These are phyloP conservation scores for Saccharomycopsis sp. DNA, from an alignment of 805 yeast species.

Conservation along the genomic window DNA sequence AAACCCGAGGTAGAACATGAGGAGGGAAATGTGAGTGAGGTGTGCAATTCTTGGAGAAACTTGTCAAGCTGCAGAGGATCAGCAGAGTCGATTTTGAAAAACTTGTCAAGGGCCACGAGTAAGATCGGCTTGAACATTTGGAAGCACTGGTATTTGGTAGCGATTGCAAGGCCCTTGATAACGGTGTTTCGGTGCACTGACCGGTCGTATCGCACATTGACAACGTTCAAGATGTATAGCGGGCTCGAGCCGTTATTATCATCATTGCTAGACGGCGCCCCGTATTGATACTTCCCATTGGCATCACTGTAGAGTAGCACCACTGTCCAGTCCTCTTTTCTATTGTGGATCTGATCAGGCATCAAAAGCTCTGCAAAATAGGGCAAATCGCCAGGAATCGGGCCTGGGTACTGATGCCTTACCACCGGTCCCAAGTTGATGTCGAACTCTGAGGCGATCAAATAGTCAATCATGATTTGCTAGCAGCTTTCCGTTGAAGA, in stretches of 20 bases:
- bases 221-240: conserved; percentile 42
- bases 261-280: background rate
- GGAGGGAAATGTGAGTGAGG: conserved; percentile 2
- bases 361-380: conserved; percentile 49
- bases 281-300: conserved; percentile 6
- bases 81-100: conserved; percentile 26
- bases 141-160: conserved; percentile 38
- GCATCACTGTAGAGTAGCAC: conserved; percentile 33
- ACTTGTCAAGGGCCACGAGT: conserved; percentile 40
- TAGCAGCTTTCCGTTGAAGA: background rate
- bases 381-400: conserved; percentile 30
- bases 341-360: conserved; percentile 49
- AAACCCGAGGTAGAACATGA: conserved; percentile 2
- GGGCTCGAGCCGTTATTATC: conserved; percentile 32
- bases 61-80: background rate
- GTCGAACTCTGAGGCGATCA: conserved; percentile 68
- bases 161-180: conserved; percentile 42
- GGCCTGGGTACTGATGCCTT: conserved; percentile 48
- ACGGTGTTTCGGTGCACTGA: conserved; percentile 40
- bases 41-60: conserved; percentile 8
- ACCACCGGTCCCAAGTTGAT: conserved; percentile 64
- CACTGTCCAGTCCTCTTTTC: conserved; percentile 48
- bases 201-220: conserved; percentile 35
- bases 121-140: conserved; percentile 47
- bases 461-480: conserved; percentile 3